These are phyloP conservation scores for Fusarium buharicum DNA, from an alignment of 2,329 filamentous ascomycete species.

Conservation along the genomic window DNA sequence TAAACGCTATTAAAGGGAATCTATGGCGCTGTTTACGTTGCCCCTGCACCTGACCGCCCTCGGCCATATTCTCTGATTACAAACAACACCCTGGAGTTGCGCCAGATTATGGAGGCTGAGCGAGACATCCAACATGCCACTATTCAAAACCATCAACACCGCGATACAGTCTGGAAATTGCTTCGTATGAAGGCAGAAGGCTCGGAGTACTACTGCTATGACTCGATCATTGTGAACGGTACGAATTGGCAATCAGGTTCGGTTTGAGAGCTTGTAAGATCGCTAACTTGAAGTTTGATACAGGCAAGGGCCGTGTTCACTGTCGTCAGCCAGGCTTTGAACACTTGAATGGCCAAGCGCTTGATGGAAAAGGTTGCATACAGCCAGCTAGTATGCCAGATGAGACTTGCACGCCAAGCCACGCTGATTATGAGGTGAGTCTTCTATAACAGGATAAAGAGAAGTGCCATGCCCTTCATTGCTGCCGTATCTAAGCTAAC, in stretches of 20 bases:
- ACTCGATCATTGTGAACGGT: conserved; percentile 8
- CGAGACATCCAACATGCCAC: neutral
- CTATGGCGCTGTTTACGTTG: conserved; percentile 3
- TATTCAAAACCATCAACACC: conserved; percentile 15
- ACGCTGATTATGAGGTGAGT: conserved; percentile 5
- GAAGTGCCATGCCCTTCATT: no score
- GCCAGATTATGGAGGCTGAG: conserved; percentile 2
- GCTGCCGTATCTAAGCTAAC: no score
- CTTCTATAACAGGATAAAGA: no score
- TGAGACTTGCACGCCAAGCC: neutral
- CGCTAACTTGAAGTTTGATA: neutral
- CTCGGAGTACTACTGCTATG: conserved; percentile 13
- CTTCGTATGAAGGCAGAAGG: conserved; percentile 11
- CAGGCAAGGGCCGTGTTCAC: conserved; percentile 12
- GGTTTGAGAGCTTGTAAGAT: no score
- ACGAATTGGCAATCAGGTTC: no score
- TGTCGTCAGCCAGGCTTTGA: conserved; percentile 1
- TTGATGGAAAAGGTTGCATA: conserved; percentile 10
- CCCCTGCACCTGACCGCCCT: neutral
- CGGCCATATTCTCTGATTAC: conserved; percentile 5
- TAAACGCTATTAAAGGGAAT: conserved; percentile 1
- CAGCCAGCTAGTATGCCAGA: neutral
- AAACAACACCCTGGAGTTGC: conserved; percentile 1
- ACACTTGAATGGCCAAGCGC: neutral
- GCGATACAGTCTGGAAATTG: conserved; percentile 9